Conservation (phyloP, 2,329 filamentous ascomycete species). For the Colletotrichum sp. region DNA sequence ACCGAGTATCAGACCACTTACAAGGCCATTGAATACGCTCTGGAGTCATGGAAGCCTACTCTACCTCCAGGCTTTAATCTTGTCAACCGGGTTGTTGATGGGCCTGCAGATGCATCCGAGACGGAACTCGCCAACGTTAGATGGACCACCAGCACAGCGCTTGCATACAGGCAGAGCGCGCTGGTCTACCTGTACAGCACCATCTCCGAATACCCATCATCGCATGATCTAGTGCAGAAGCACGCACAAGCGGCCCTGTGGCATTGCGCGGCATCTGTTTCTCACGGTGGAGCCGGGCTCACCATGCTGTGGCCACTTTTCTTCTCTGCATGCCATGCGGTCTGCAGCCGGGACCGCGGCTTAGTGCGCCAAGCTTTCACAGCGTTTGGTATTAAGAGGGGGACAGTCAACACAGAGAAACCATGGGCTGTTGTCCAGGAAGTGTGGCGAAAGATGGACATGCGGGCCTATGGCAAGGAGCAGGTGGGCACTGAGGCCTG, state of each 20-base stretch:
- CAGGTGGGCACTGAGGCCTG: constrained; percentile 7
- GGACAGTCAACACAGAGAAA: constrained; percentile 15
- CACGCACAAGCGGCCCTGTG: constrained; percentile 20
- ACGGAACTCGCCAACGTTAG: constrained; percentile 15
- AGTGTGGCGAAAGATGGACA: constrained; percentile 20
- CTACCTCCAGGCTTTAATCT: constrained; percentile 16
- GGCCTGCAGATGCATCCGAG: constrained; percentile 11
- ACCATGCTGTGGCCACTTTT: constrained; percentile 21
- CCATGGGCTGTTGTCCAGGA: constrained; percentile 20
- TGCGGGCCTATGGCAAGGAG: constrained; percentile 14
- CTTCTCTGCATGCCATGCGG: constrained; percentile 17
- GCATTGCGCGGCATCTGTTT: constrained; percentile 20
- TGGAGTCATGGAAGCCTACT: constrained; percentile 10
- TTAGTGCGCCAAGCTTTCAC: constrained; percentile 21
- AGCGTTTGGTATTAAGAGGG: constrained; percentile 12
- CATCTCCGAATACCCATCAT: constrained; percentile 11
- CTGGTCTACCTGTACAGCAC: constrained; percentile 15
- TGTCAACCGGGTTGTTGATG: constrained; percentile 22
- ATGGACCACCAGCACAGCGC: constrained; percentile 17
- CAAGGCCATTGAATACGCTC: constrained; percentile 2
- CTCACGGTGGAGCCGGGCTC: constrained; percentile 12
- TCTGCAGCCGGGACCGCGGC: constrained; percentile 19
- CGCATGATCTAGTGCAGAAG: constrained; percentile 15
- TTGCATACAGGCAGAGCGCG: constrained; percentile 19
- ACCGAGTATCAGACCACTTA: constrained; percentile 14